Evolutionary conservation across 75 land plant genomes (phyloP), one percentile per base, ranked within the genome.

Genomic region (Pinus albicaulis): DNA sequence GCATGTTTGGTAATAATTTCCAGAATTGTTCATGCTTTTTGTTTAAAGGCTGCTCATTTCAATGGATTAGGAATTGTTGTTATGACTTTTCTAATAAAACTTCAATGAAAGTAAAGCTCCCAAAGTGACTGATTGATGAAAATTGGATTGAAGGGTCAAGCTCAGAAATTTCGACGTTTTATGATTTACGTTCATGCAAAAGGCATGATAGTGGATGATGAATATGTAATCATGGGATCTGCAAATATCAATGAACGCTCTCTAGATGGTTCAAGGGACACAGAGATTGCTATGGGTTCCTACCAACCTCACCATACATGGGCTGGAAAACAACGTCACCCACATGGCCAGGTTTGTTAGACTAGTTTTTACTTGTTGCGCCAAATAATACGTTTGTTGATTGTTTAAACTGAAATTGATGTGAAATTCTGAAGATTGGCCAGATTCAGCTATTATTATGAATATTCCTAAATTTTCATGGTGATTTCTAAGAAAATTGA

Each of bases 111-210:
- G 20, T 11, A 66, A 41, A 68, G 24, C 11, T n/a, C 1, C 41
- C 4, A 41, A 44, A 68, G 41, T n/a, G 20, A 41, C 71, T 68
- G 13, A 68, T 10, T 41, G 20, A n/a, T 68, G 71, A n/a, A 68
- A 68, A 1, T 68, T 17, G 36, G 41, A 20, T 68, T 41, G 59
- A 78, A 87, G 84, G 86, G 66, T 14, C 75, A 31, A 41, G 80
- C 75, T 23, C 80, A 81, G 48, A 85, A 78, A 56, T 61, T 24
- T 64, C 71, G 79, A 4, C 87, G 85, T 26, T 79, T 85, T 74
- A 82, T 85, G 85, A 85, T 85, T 23, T 82, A 85, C 66, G 87
- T 85, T 24, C 87, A 85, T 71, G 71, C 87, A 15, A 85, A 85
- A 65, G 81, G 85, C 2, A 85, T 85, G 81, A 79, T 85, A 48